A percentile compares a stretch with the other conserved stretches of the same genome.
Evolutionary conservation across 352 stramenopile species (phyloP).

Genomic region (Phytophthora chlamydospora): DNA sequence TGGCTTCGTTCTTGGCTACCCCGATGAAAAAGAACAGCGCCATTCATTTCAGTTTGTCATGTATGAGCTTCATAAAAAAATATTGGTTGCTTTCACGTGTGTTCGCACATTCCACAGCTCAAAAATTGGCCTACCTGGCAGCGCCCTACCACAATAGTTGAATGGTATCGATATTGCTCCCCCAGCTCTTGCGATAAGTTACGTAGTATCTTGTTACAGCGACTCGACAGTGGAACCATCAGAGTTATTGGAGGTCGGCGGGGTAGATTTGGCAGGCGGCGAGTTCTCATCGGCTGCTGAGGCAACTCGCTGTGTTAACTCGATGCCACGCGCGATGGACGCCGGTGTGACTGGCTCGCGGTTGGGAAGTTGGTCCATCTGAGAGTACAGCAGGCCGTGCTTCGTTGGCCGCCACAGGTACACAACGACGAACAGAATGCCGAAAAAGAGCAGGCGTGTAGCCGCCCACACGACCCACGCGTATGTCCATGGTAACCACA

Average conservation of each 20-base stretch:
- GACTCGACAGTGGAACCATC: slow-evolving; percentile 28
- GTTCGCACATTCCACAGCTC: slow-evolving; percentile 8
- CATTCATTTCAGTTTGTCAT: slow-evolving; percentile 13
- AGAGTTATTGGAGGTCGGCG: slow-evolving; percentile 1
- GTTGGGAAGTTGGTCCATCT: slow-evolving; percentile 83
- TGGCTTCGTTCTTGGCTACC: too few species aligned
- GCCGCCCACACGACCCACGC: slow-evolving; percentile 84
- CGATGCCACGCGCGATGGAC: slow-evolving; percentile 54
- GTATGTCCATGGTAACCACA: slow-evolving; percentile 70
- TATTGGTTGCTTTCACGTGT: slow-evolving; percentile 12
- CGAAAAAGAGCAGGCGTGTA: slow-evolving; percentile 76
- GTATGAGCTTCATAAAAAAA: slow-evolving; percentile 28
- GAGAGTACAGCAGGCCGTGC: slow-evolving; percentile 70
- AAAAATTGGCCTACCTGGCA: slow-evolving; percentile 3
- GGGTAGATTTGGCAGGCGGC: slow-evolving; percentile 9
- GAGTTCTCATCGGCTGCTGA: slow-evolving; percentile 51
- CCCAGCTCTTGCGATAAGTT: not conserved
- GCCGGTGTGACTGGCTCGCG: slow-evolving; percentile 59
- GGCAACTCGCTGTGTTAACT: slow-evolving; percentile 62
- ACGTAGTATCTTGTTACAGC: slow-evolving; percentile 17
- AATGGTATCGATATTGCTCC: not conserved
- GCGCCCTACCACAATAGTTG: not conserved
- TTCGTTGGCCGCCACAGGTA: slow-evolving; percentile 78
- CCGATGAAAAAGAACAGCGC: not conserved
- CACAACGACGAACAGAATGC: slow-evolving; percentile 64